phyloP scores from a whole-genome alignment of 2,329 filamentous ascomycete species.

The Apiospora aurea region DNA sequence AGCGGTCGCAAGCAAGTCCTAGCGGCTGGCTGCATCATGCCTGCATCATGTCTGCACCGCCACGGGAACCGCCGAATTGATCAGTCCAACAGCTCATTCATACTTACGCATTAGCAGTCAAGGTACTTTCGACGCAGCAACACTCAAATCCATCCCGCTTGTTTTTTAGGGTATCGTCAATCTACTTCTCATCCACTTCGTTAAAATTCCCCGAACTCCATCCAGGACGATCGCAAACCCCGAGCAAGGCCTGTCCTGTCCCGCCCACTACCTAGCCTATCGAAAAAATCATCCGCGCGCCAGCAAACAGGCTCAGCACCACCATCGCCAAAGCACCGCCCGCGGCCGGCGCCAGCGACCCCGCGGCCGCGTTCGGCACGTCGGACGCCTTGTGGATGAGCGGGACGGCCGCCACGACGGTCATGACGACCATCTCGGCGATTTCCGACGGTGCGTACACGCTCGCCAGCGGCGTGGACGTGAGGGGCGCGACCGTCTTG shows the following conservation, averaged over 20 bases:
- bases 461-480: background rate
- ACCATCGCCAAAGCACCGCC: background rate
- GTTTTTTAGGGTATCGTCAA: background rate
- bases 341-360: background rate
- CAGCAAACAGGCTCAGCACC: background rate
- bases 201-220: background rate
- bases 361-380: background rate
- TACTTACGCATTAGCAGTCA: background rate
- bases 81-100: no score
- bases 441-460: background rate
- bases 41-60: background rate
- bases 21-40: background rate
- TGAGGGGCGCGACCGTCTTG: background rate
- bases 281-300: background rate
- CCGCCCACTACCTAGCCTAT: background rate
- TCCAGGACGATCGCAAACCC: background rate
- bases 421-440: background rate
- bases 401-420: background rate
- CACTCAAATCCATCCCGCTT: background rate
- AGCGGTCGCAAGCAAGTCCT: background rate
- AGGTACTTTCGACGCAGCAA: background rate
- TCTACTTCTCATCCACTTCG: slow-evolving; percentile 1
- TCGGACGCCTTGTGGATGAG: background rate
- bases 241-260: background rate
- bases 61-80: no score